These are phyloP conservation scores for Arthrobotrys sinensis DNA, from an alignment of 2,329 filamentous ascomycete species.

Conservation along the genomic window DNA sequence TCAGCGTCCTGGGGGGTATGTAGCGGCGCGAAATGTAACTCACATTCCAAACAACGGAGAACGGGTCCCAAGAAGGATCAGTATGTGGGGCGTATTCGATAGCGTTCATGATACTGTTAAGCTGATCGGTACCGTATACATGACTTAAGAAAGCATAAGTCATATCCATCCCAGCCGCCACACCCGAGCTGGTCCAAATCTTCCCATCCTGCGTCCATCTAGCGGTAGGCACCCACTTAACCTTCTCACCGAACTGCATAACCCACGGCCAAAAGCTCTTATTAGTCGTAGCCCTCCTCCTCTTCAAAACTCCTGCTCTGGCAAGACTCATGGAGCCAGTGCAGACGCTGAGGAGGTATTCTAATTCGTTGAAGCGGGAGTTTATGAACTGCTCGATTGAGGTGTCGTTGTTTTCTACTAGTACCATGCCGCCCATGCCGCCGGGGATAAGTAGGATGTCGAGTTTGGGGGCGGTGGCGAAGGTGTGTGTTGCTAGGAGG, in stretches of 20 bases:
- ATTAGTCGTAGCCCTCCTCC: slow-evolving; percentile 77
- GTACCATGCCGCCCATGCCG: slow-evolving; percentile 71
- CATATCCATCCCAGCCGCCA: slow-evolving; percentile 69
- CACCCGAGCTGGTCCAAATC: slow-evolving; percentile 77
- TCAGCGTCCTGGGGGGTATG: not conserved
- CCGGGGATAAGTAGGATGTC: slow-evolving; percentile 79
- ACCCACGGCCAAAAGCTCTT: slow-evolving; percentile 69
- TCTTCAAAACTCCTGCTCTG: slow-evolving; percentile 74
- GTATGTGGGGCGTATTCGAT: slow-evolving; percentile 64
- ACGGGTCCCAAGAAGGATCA: slow-evolving; percentile 38
- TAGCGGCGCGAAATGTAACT: not conserved
- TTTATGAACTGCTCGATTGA: slow-evolving; percentile 67
- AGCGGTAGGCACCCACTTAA: slow-evolving; percentile 75
- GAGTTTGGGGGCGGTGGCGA: slow-evolving; percentile 65
- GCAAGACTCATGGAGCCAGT: slow-evolving; percentile 76
- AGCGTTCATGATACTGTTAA: slow-evolving; percentile 59
- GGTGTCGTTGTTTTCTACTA: slow-evolving; percentile 42
- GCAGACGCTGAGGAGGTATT: slow-evolving; percentile 77
- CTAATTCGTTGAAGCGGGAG: slow-evolving; percentile 70
- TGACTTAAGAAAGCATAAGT: slow-evolving; percentile 67
- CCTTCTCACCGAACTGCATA: slow-evolving; percentile 70
- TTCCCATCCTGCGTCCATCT: slow-evolving; percentile 78
- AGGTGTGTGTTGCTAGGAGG: slow-evolving; percentile 62
- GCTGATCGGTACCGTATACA: slow-evolving; percentile 65
- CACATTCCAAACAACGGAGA: slow-evolving; percentile 31